A percentile compares a stretch with the other conserved stretches of the same genome.
Evolutionary conservation across 805 yeast genomes (phyloP).

Genomic region (Clavispora vitiphila): DNA sequence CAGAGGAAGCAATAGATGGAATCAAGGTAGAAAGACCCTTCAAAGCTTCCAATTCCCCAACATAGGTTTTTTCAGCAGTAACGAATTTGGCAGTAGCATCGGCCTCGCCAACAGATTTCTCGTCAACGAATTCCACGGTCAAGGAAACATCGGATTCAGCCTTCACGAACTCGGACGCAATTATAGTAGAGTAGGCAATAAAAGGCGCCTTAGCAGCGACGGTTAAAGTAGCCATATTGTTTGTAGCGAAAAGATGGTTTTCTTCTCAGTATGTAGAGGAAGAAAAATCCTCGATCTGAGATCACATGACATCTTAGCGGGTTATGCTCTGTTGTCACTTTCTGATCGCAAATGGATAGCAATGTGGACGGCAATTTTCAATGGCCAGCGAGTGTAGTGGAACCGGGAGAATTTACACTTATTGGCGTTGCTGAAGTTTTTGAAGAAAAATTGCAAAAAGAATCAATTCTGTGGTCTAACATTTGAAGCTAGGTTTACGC

Average conservation of each 20-base stretch:
- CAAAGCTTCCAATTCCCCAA: conserved; percentile 43
- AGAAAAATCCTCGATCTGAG: neutral
- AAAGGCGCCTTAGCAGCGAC: conserved; percentile 84
- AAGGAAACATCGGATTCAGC: conserved; percentile 40
- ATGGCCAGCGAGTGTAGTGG: too few species aligned
- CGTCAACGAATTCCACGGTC: conserved; percentile 65
- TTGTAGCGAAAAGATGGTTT: neutral
- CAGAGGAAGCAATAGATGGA: conserved; percentile 37
- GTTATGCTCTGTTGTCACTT: too few species aligned
- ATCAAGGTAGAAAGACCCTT: conserved; percentile 46
- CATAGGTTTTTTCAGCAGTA: conserved; percentile 38
- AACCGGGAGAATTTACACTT: too few species aligned
- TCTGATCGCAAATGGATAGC: too few species aligned
- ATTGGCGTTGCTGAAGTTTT: too few species aligned
- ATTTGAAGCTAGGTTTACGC: too few species aligned
- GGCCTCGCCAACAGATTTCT: conserved; percentile 45
- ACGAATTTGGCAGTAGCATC: conserved; percentile 42
- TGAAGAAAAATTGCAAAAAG: too few species aligned
- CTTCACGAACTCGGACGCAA: conserved; percentile 75
- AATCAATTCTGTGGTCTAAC: too few species aligned
- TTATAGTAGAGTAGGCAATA: conserved; percentile 72
- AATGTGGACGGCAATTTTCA: too few species aligned
- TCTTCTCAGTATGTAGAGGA: neutral
- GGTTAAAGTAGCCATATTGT: conserved; percentile 44
- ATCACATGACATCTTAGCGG: neutral